These are phyloP conservation scores for Cyclaneusma minus DNA, from an alignment of 2,329 filamentous ascomycete genomes.

Conservation along the genomic window DNA sequence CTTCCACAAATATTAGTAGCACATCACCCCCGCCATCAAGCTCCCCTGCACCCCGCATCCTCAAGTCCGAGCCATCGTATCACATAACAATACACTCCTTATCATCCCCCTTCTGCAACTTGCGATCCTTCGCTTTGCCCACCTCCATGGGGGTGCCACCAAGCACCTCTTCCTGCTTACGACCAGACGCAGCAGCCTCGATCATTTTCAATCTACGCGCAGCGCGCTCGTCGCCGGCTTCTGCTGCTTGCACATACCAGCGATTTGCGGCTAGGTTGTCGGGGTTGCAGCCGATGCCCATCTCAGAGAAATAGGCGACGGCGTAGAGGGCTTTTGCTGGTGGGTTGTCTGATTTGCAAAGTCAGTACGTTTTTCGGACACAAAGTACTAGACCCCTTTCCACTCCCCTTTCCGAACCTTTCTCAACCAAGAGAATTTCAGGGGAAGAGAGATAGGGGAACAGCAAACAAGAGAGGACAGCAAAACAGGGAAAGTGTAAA, in stretches of 20 bases:
- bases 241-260: slow-evolving; percentile 94
- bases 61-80: slow-evolving; percentile 1
- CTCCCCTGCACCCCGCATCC: too few relatives aligned
- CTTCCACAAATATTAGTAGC: too few relatives aligned
- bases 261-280: slow-evolving; percentile 96
- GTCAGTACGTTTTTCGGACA: slow-evolving; percentile 7
- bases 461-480: slow-evolving; percentile 1
- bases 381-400: too few relatives aligned
- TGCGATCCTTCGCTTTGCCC: slow-evolving; percentile 8
- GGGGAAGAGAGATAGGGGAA: background rate
- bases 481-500: background rate
- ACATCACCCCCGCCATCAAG: too few relatives aligned
- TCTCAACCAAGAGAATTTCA: background rate
- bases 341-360: too few relatives aligned
- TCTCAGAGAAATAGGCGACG: slow-evolving; percentile 93
- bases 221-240: slow-evolving; percentile 79
- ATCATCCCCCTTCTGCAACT: slow-evolving; percentile 5
- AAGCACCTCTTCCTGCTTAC: background rate
- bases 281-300: slow-evolving; percentile 88
- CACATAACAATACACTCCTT: slow-evolving; percentile 12
- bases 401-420: too few relatives aligned
- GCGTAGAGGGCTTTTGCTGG: slow-evolving; percentile 67
- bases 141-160: slow-evolving; percentile 18
- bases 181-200: slow-evolving; percentile 54
- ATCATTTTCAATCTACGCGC: slow-evolving; percentile 79